A percentile compares a stretch with the other conserved stretches of the same genome.
These are phyloP conservation scores for Beauveria caledonica DNA, from an alignment of 2,329 filamentous ascomycete genomes.

Conservation along the genomic window DNA sequence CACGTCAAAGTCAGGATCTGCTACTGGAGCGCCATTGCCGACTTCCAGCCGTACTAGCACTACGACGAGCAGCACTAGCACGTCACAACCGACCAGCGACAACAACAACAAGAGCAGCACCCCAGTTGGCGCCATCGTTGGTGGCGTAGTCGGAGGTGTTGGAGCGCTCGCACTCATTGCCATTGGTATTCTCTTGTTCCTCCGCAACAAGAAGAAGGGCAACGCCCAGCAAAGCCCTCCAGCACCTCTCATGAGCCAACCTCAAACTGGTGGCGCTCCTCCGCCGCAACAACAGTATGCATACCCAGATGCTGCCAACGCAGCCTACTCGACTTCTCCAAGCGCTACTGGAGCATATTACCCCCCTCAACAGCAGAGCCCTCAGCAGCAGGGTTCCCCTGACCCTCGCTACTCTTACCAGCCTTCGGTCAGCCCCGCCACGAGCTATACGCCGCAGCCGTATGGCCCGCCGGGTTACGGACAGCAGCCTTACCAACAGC, in stretches of 20 bases:
- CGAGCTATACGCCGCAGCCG: not conserved
- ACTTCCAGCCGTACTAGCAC: not conserved
- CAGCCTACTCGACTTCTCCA: not conserved
- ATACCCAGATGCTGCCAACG: not conserved
- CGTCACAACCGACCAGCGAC: not conserved
- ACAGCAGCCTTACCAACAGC: conserved; percentile 8
- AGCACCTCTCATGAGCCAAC: conserved; percentile 10
- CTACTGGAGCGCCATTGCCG: not conserved
- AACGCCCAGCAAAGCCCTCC: conserved; percentile 5
- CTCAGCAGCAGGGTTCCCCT: not conserved
- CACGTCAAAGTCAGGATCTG: not conserved
- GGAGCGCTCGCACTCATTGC: conserved; percentile 24
- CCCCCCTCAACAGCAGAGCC: not conserved
- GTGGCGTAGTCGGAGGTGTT: conserved; percentile 30
- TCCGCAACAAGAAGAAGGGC: conserved; percentile 22
- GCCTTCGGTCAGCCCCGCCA: not conserved
- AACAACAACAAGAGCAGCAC: conserved; percentile 13
- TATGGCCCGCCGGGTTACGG: not conserved
- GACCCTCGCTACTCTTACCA: conserved; percentile 4
- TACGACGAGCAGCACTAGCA: conserved; percentile 5
- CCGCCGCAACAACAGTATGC: conserved; percentile 2
- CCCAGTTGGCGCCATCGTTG: conserved; percentile 29
- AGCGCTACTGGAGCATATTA: not conserved
- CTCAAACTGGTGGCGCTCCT: not conserved
- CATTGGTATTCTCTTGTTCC: conserved; percentile 23